Evolutionary conservation across 2,329 filamentous ascomycete species (phyloP).

Genomic region (Fonsecaea pedrosoi): DNA sequence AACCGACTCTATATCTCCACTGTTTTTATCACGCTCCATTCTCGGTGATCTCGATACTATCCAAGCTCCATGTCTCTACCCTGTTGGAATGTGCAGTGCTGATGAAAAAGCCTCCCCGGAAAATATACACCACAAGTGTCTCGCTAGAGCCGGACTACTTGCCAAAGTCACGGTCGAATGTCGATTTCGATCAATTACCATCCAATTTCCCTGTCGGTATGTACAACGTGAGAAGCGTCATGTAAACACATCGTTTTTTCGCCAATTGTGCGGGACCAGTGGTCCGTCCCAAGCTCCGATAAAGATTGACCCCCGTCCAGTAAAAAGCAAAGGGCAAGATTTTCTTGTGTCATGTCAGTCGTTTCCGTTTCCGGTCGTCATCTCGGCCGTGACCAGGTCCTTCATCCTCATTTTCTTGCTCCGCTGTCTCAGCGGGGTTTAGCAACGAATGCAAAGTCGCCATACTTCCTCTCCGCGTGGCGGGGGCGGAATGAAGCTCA

Average conservation of each 20-base stretch:
- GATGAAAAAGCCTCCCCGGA: background rate
- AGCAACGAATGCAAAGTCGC: constrained; percentile 71
- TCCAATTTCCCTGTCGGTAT: constrained; percentile 4
- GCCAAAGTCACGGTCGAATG: background rate
- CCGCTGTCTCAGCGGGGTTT: constrained; percentile 72
- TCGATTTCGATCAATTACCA: background rate
- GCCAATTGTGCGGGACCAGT: constrained; percentile 3
- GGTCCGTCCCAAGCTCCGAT: background rate
- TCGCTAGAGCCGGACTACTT: background rate
- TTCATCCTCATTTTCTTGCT: constrained; percentile 69
- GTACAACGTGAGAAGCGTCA: background rate
- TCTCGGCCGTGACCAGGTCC: constrained; percentile 61
- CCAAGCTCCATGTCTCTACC: background rate
- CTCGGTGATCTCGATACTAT: background rate
- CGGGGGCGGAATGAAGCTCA: constrained; percentile 59
- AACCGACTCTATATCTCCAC: background rate
- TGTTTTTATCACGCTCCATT: background rate
- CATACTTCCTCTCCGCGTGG: constrained; percentile 73
- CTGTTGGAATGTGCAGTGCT: background rate
- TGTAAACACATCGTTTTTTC: constrained; percentile 5
- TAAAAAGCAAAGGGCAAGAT: constrained; percentile 9
- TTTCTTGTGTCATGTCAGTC: constrained; percentile 52
- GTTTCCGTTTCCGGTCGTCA: constrained; percentile 69
- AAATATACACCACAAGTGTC: background rate
- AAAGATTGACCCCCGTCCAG: background rate